Conservation (phyloP, 768 basidiomycete species). For the Trametes meyenii region DNA sequence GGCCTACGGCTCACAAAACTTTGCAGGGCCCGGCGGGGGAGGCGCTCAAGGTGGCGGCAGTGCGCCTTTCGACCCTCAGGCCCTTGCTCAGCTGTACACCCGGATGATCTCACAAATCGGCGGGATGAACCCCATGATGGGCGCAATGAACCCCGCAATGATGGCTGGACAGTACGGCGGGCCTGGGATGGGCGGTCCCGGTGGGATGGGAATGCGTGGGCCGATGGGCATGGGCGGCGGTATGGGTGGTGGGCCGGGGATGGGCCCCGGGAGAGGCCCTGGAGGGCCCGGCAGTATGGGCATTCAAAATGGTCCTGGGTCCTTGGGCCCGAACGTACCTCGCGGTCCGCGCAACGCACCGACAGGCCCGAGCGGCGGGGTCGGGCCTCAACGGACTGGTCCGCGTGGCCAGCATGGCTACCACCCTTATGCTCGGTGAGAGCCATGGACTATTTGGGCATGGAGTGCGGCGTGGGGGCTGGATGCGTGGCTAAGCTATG, state of each 20-base stretch:
- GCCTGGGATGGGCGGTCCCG: slow-evolving; percentile 39
- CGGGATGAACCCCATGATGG: slow-evolving; percentile 51
- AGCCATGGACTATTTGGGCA: neutral
- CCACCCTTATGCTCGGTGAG: slow-evolving; percentile 79
- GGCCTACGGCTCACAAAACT: slow-evolving; percentile 39
- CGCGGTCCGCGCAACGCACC: slow-evolving; percentile 63
- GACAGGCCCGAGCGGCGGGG: slow-evolving; percentile 44
- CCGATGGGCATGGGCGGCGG: slow-evolving; percentile 46
- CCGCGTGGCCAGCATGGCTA: slow-evolving; percentile 81
- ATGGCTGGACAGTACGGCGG: slow-evolving; percentile 49
- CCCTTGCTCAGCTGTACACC: slow-evolving; percentile 90
- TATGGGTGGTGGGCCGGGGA: slow-evolving; percentile 33
- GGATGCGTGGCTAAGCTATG: neutral
- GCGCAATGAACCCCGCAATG: slow-evolving; percentile 43
- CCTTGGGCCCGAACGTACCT: slow-evolving; percentile 42
- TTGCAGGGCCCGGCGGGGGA: slow-evolving; percentile 23
- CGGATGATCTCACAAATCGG: slow-evolving; percentile 91
- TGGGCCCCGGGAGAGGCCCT: slow-evolving; percentile 43
- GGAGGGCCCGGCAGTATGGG: slow-evolving; percentile 25
- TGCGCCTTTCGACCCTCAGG: slow-evolving; percentile 84
- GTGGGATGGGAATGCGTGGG: slow-evolving; percentile 32
- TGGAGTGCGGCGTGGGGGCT: neutral
- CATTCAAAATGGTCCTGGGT: slow-evolving; percentile 23
- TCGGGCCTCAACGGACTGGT: slow-evolving; percentile 68
- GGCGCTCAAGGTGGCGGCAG: slow-evolving; percentile 28